Evolutionary conservation across 108 stramenopile genomes (phyloP), one percentile per base, ranked within the genome.

Genomic region (Pseudonitzschia multistriata): DNA sequence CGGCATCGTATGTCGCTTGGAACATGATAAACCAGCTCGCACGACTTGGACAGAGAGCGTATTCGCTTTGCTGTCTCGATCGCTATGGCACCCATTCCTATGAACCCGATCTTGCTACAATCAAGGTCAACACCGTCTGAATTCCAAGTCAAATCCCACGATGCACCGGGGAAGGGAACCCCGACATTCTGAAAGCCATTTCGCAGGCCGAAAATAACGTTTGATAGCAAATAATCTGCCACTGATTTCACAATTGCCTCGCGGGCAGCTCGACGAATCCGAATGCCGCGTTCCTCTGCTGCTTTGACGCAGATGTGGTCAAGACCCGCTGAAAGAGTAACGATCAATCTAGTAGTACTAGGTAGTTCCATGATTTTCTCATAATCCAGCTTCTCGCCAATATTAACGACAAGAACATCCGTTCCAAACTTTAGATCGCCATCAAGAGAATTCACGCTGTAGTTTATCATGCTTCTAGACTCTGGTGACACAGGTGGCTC

Each of bases 131-230:
- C 70, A 35, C 85, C 85, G 28, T 81, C 82, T 13, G 69, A 74
- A 57, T 86, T 86, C 85, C 85, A 86, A 17, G 68, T 83, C 45
- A 86, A 55, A 40, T 83, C 74, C 85, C 85, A 86, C 0, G 66
- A 74, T 28, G 48, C 50, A 5, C 71, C 67, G n/a, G 85, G 85
- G 66, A 86, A 86, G 5, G 83, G 83, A n/a, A 86, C 83, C 25
- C 85, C 80, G 35, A 83, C 60, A 39, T 83, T 73, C 21, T 77
- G 67, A 30, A 83, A 70, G 13, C 73, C 82, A 65, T 86, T 73
- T 50, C 85, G 78, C 2, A 86, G 79, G 3, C 83, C 85, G 62
- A 83, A 54, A 49, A 83, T 83, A 21, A 86, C 69, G 47, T 79
- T 74, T 17, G 67, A 59, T 29, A 86, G 39, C 13, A 69, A 45